Evolutionary conservation across 1,284 basidiomycete genomes (phyloP).

Genomic region (Cutaneotrichosporon cavernicola): DNA sequence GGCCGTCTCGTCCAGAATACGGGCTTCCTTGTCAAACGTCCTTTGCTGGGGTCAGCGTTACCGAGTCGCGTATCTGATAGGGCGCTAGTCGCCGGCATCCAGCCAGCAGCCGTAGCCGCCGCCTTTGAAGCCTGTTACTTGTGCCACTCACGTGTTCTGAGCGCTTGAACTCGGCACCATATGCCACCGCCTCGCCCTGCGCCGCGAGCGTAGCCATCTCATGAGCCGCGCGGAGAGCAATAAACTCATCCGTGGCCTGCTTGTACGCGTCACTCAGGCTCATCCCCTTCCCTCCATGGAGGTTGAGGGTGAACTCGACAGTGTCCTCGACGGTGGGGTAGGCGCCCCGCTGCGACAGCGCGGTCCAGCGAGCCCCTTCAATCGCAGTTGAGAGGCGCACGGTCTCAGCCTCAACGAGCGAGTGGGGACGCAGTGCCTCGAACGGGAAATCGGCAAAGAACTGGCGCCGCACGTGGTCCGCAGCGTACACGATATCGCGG

Average conservation of each 20-base stretch:
- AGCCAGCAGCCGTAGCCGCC: neutral
- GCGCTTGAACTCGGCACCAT: slow-evolving; percentile 60
- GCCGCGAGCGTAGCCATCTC: slow-evolving; percentile 75
- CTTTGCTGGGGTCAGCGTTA: slow-evolving; percentile 32
- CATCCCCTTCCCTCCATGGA: slow-evolving; percentile 65
- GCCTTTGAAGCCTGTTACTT: neutral
- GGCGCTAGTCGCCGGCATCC: too few relatives aligned
- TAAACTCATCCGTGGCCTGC: slow-evolving; percentile 77
- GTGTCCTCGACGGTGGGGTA: slow-evolving; percentile 87
- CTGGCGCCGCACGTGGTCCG: slow-evolving; percentile 80
- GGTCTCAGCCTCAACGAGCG: slow-evolving; percentile 65
- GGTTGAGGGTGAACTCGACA: slow-evolving; percentile 73
- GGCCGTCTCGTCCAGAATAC: slow-evolving; percentile 24
- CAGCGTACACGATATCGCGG: slow-evolving; percentile 70
- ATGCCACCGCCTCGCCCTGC: slow-evolving; percentile 71
- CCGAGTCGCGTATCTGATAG: too few relatives aligned
- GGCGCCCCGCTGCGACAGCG: slow-evolving; percentile 71
- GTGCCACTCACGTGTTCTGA: slow-evolving; percentile 45
- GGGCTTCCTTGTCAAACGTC: slow-evolving; percentile 35
- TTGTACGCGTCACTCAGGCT: slow-evolving; percentile 79
- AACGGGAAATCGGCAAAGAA: slow-evolving; percentile 98
- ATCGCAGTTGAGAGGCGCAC: slow-evolving; percentile 60
- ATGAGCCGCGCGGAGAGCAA: slow-evolving; percentile 77
- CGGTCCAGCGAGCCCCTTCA: slow-evolving; percentile 66
- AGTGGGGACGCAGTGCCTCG: slow-evolving; percentile 80